These are phyloP conservation scores for Claviceps capensis DNA, from an alignment of 2,329 filamentous ascomycete species.

Conservation along the genomic window DNA sequence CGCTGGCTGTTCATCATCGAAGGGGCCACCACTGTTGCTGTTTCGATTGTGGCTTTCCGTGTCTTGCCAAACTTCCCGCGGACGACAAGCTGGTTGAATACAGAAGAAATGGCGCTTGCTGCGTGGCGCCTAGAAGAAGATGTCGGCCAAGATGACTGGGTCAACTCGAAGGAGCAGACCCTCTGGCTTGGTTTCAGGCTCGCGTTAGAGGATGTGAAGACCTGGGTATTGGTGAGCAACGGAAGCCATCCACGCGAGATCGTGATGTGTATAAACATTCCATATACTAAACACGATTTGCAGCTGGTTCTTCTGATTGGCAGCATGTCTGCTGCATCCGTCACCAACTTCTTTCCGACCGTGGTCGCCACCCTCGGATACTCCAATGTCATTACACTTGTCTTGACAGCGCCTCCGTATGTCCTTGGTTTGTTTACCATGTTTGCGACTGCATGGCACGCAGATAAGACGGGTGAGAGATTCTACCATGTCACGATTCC, in stretches of 20 bases:
- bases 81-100: constrained; percentile 26
- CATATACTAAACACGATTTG: not conserved
- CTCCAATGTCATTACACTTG: constrained; percentile 41
- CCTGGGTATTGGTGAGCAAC: constrained; percentile 37
- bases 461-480: constrained; percentile 56
- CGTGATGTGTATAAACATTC: not conserved
- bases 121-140: constrained; percentile 50
- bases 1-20: constrained; percentile 22
- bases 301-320: constrained; percentile 43
- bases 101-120: constrained; percentile 40
- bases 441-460: constrained; percentile 54
- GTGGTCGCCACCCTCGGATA: constrained; percentile 58
- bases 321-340: constrained; percentile 40
- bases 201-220: constrained; percentile 45
- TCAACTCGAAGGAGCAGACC: constrained; percentile 39
- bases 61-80: constrained; percentile 34
- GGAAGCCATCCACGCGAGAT: too few species aligned
- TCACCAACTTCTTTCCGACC: constrained; percentile 58
- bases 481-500: constrained; percentile 55
- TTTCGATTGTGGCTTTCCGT: constrained; percentile 38
- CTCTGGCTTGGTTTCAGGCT: constrained; percentile 39
- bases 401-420: constrained; percentile 53
- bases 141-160: constrained; percentile 51
- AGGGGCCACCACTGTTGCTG: constrained; percentile 14
- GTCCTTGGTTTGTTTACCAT: constrained; percentile 47